phyloP scores from a whole-genome alignment of 495 filamentous ascomycete species.

The Choiromyces venosus region DNA sequence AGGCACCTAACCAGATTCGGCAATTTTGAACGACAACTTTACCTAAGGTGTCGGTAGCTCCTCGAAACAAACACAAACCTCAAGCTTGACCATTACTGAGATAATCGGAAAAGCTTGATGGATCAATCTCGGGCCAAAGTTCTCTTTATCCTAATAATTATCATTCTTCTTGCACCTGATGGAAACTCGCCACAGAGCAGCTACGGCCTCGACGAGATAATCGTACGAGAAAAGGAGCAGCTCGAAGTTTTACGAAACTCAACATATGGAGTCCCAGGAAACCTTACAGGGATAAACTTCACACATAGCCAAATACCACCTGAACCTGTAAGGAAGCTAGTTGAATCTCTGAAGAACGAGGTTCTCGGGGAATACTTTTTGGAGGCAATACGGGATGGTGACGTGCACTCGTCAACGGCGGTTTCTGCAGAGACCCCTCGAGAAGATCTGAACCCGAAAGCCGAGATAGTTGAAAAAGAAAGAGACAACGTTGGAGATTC shows the following conservation, averaged over 20 bases:
- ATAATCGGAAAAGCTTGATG: slow-evolving; percentile 23
- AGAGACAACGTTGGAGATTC: background rate
- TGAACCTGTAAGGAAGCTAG: slow-evolving; percentile 21
- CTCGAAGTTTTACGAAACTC: slow-evolving; percentile 39
- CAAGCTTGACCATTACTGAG: slow-evolving; percentile 7
- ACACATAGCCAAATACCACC: slow-evolving; percentile 26
- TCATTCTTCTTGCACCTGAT: slow-evolving; percentile 38
- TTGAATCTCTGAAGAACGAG: slow-evolving; percentile 24
- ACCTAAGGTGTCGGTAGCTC: background rate
- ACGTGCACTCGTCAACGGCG: background rate
- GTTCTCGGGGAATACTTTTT: slow-evolving; percentile 28
- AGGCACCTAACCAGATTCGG: background rate
- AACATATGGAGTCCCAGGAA: slow-evolving; percentile 39
- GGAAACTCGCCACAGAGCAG: slow-evolving; percentile 29
- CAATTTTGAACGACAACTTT: slow-evolving; percentile 1
- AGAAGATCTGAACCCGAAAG: background rate
- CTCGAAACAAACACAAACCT: slow-evolving; percentile 8
- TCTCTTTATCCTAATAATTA: slow-evolving; percentile 38
- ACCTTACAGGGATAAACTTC: slow-evolving; percentile 34
- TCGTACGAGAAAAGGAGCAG: slow-evolving; percentile 28
- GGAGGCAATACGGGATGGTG: background rate
- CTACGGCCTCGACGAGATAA: slow-evolving; percentile 31
- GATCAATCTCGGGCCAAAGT: slow-evolving; percentile 38
- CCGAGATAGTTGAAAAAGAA: background rate
- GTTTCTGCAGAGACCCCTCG: background rate